Conservation (phyloP, 805 yeast genomes). For the Ogataea ramenticola region DNA sequence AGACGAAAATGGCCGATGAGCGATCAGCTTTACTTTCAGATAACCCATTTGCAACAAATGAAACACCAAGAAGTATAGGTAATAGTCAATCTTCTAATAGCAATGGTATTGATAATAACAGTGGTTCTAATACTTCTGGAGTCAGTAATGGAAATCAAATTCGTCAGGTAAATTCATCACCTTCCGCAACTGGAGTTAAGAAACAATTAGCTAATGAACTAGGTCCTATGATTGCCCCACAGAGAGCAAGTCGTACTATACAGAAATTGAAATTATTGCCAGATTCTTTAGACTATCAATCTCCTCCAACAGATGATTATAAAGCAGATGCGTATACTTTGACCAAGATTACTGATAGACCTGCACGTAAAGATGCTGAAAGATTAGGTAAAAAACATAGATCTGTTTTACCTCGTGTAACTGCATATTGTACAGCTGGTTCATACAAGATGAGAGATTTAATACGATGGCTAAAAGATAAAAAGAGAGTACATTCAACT, state of each 20-base stretch:
- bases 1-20: constrained; percentile 8
- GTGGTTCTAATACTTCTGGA: too few species aligned
- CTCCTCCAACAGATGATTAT: constrained; percentile 11
- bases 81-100: background rate
- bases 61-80: background rate
- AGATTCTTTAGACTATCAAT: constrained; percentile 35
- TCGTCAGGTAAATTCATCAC: background rate
- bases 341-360: constrained; percentile 75
- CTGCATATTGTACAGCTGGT: constrained; percentile 95
- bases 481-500: constrained; percentile 65
- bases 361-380: constrained; percentile 92
- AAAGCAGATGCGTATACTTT: constrained; percentile 70
- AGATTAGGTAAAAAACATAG: constrained; percentile 82
- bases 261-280: constrained; percentile 71
- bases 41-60: constrained; percentile 19
- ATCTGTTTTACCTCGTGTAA: constrained; percentile 81
- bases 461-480: constrained; percentile 75
- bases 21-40: constrained; percentile 23
- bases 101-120: background rate
- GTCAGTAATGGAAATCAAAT: too few species aligned
- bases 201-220: constrained; percentile 24
- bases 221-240: constrained; percentile 55
- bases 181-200: constrained; percentile 2
- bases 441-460: constrained; percentile 85
- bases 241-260: constrained; percentile 65